Percentiles rank a stretch among this genome's conserved stretches.
Evolutionary conservation across 371 early-diverging fungal species (phyloP).

Genomic region (Coemansia sp.): DNA sequence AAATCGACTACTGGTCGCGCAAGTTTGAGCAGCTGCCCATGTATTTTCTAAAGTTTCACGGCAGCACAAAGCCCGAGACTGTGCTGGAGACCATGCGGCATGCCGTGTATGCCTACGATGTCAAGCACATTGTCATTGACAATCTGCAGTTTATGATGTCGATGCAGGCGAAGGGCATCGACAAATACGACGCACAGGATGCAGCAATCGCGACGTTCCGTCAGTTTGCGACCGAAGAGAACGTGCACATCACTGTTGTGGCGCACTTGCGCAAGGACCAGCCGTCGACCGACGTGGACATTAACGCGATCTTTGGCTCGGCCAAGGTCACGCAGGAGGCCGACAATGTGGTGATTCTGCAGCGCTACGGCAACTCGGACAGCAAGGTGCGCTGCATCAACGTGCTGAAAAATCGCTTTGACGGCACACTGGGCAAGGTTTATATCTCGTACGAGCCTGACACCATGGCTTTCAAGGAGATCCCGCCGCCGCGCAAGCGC

Average conservation of each 20-base stretch:
- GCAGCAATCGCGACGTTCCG: constrained; percentile 66
- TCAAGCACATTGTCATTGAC: constrained; percentile 73
- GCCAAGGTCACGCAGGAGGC: constrained; percentile 84
- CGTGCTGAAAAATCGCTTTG: constrained; percentile 72
- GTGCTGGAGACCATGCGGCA: constrained; percentile 71
- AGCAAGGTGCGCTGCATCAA: constrained; percentile 58
- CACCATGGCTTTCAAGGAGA: constrained; percentile 36
- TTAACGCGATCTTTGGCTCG: constrained; percentile 74
- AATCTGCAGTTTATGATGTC: constrained; percentile 82
- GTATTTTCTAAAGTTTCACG: constrained; percentile 76
- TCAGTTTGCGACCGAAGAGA: constrained; percentile 67
- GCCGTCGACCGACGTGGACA: constrained; percentile 60
- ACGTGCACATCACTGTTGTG: constrained; percentile 75
- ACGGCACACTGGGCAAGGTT: constrained; percentile 68
- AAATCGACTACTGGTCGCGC: constrained; percentile 58
- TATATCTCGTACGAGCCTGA: constrained; percentile 45
- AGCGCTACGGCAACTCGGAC: constrained; percentile 50
- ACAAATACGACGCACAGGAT: constrained; percentile 75
- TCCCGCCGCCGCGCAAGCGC: constrained; percentile 41
- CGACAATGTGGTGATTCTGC: constrained; percentile 76
- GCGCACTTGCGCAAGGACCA: constrained; percentile 72
- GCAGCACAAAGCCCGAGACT: constrained; percentile 65
- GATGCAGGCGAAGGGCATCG: constrained; percentile 62
- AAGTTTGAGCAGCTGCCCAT: constrained; percentile 72
- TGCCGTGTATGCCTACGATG: constrained; percentile 69